Evolutionary conservation across 441 rosid genomes (phyloP).

Genomic region (Eutrema salsugineum): DNA sequence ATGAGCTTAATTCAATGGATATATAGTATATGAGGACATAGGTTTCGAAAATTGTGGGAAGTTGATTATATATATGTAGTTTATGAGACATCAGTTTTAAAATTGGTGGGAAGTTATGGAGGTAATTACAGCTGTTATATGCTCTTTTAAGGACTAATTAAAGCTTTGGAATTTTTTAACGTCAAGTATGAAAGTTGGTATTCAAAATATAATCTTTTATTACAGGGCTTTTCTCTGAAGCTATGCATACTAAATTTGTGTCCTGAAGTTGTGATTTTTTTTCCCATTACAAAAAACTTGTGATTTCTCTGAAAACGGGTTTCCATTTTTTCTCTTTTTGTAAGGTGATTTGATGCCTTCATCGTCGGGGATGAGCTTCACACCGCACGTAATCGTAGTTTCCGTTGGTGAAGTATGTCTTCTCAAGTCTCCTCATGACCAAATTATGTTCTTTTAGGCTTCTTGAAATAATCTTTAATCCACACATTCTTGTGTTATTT

Average conservation of each 20-base stretch:
- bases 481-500: neutral
- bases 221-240: neutral
- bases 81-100: neutral
- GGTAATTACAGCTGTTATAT: conserved; percentile 2
- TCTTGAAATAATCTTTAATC: neutral
- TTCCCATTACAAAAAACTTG: neutral
- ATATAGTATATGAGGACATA: too few species aligned
- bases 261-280: neutral
- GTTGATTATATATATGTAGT: neutral
- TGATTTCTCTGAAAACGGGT: neutral
- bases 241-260: neutral
- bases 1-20: too few species aligned
- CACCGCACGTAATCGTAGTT: conserved; percentile 80
- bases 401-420: conserved; percentile 89
- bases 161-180: conserved; percentile 17
- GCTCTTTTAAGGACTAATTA: neutral
- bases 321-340: conserved; percentile 11
- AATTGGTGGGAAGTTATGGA: conserved; percentile 9
- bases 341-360: conserved; percentile 79
- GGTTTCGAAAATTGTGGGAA: too few species aligned
- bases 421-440: neutral
- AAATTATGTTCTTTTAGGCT: neutral
- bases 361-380: conserved; percentile 88
- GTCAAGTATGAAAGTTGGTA: neutral
- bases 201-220: conserved; percentile 14